These are phyloP conservation scores for Jatropha multifida DNA, from an alignment of 441 rosid species.

Conservation along the genomic window DNA sequence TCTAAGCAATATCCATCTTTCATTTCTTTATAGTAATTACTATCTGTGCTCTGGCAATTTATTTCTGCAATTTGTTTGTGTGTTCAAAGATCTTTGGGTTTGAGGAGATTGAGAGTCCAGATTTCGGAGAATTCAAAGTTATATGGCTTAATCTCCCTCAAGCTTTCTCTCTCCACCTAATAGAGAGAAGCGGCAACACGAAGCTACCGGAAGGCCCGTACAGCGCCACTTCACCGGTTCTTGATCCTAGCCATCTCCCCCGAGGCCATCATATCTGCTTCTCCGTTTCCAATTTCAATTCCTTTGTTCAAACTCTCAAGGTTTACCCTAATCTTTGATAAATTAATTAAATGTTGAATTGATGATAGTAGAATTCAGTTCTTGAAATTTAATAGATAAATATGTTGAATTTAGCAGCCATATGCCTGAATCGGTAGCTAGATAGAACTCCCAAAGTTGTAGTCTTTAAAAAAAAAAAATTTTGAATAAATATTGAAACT, in stretches of 20 bases:
- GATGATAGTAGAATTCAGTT: not conserved
- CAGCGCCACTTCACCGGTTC: slow-evolving; percentile 55
- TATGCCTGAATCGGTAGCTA: not conserved
- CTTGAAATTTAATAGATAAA: not conserved
- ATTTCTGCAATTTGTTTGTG: slow-evolving; percentile 2
- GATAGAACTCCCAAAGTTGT: not conserved
- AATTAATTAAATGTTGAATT: not conserved
- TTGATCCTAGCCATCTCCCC: slow-evolving; percentile 69
- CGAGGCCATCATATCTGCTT: slow-evolving; percentile 85
- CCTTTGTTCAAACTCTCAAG: slow-evolving; percentile 62
- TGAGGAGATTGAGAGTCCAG: slow-evolving; percentile 67
- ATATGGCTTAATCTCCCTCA: slow-evolving; percentile 73
- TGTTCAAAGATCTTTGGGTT: slow-evolving; percentile 65
- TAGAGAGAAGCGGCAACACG: slow-evolving; percentile 57
- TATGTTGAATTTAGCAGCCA: not conserved
- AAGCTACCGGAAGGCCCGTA: slow-evolving; percentile 85
- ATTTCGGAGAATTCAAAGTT: slow-evolving; percentile 64
- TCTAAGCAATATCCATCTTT: not conserved
- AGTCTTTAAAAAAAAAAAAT: too few species aligned
- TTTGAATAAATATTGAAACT: not conserved
- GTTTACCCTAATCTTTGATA: slow-evolving; percentile 22
- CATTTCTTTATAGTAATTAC: not conserved
- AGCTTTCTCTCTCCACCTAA: slow-evolving; percentile 63
- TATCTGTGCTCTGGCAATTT: not conserved
- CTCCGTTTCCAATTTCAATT: slow-evolving; percentile 66